Percentiles rank a stretch among this genome's conserved stretches.
These are phyloP conservation scores for Coelastrella sp. DNA, from an alignment of 139 green algal species.

Conservation along the genomic window DNA sequence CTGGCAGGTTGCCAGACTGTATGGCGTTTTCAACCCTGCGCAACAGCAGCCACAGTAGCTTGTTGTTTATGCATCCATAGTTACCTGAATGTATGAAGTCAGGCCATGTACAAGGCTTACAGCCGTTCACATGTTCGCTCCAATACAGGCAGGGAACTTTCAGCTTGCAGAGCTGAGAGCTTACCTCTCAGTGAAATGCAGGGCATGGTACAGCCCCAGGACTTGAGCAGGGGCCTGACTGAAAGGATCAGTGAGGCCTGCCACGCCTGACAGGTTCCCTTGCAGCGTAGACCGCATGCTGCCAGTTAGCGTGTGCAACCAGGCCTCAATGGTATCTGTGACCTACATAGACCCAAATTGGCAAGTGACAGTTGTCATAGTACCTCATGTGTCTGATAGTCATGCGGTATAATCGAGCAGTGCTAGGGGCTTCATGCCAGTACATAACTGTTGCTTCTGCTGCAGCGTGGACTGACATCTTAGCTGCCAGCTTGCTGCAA, in stretches of 20 bases:
- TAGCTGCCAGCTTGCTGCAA: background rate
- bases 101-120: no score
- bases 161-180: background rate
- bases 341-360: background rate
- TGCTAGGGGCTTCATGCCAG: background rate
- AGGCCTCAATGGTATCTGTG: slow-evolving; percentile 64
- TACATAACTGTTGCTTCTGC: no score
- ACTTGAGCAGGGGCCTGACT: slow-evolving; percentile 62
- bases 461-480: no score
- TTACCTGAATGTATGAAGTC: no score
- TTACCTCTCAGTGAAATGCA: slow-evolving; percentile 73
- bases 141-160: no score
- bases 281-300: slow-evolving; percentile 62
- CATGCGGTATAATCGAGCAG: background rate
- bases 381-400: no score
- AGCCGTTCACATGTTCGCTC: no score
- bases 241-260: slow-evolving; percentile 29
- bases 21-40: slow-evolving; percentile 61
- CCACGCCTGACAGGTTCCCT: slow-evolving; percentile 53
- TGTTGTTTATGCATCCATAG: no score
- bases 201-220: slow-evolving; percentile 70
- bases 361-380: background rate
- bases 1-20: slow-evolving; percentile 42
- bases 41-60: background rate
- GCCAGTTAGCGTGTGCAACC: slow-evolving; percentile 67